These are phyloP conservation scores for Emmonsiellopsis sp. DNA, from an alignment of 2,329 filamentous ascomycete genomes.

Conservation along the genomic window DNA sequence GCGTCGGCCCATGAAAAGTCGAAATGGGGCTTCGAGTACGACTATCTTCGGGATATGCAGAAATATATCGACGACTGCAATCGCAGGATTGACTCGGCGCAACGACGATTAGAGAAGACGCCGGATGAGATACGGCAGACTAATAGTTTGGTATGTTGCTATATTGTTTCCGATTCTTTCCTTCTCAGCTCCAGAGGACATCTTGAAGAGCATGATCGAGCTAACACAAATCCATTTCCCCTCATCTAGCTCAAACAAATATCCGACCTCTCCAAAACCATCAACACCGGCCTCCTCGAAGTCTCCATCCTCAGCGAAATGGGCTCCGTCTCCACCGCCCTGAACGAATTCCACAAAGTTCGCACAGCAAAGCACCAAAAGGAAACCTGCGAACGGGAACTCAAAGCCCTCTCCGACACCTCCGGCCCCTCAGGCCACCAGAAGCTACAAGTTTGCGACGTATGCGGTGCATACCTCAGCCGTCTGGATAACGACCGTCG, in stretches of 20 bases:
- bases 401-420: constrained; percentile 85
- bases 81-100: constrained; percentile 79
- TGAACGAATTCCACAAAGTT: constrained; percentile 82
- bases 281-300: constrained; percentile 76
- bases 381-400: constrained; percentile 72
- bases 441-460: constrained; percentile 97
- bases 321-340: constrained; percentile 68
- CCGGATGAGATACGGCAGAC: constrained; percentile 96
- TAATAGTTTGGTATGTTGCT: constrained; percentile 58
- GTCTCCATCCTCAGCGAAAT: constrained; percentile 76
- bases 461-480: constrained; percentile 90
- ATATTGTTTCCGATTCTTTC: background rate
- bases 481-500: constrained; percentile 89
- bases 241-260: constrained; percentile 63
- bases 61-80: constrained; percentile 98
- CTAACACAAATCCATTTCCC: background rate
- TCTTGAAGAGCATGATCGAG: background rate
- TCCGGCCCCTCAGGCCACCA: constrained; percentile 90
- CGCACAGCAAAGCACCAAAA: constrained; percentile 73
- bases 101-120: constrained; percentile 88
- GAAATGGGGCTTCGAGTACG: constrained; percentile 84
- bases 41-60: constrained; percentile 92
- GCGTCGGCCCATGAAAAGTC: constrained; percentile 63
- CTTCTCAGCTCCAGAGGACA: background rate
- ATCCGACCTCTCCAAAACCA: constrained; percentile 65